These are phyloP conservation scores for Saururus chinensis DNA, from an alignment of 164 flowering plant genomes.

Conservation along the genomic window DNA sequence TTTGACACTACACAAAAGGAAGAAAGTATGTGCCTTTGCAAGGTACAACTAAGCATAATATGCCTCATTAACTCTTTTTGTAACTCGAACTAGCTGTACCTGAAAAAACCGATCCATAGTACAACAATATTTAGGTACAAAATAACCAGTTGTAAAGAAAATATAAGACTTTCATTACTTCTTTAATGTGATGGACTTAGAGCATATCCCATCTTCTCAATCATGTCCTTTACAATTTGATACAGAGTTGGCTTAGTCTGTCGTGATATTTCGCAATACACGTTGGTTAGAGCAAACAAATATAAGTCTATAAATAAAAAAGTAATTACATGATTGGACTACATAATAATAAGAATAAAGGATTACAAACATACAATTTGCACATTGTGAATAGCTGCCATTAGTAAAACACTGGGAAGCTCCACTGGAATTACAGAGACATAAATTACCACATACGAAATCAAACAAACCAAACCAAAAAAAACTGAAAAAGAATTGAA, in stretches of 20 bases:
- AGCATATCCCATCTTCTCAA: constrained; percentile 84
- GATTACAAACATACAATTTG: constrained; percentile 63
- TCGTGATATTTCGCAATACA: too few relatives aligned
- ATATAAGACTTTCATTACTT: too few relatives aligned
- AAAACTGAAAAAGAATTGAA: too few relatives aligned
- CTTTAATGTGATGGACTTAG: too few relatives aligned
- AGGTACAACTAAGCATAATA: too few relatives aligned
- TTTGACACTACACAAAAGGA: too few relatives aligned
- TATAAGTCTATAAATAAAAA: neutral
- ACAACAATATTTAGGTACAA: neutral
- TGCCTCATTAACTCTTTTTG: too few relatives aligned
- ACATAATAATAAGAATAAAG: neutral
- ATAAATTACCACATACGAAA: too few relatives aligned
- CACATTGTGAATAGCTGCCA: constrained; percentile 95
- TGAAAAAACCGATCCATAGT: constrained; percentile 15
- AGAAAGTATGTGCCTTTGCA: too few relatives aligned
- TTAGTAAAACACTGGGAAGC: constrained; percentile 89
- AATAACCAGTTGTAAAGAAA: neutral
- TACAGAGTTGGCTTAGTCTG: constrained; percentile 96
- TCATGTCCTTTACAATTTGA: constrained; percentile 84
- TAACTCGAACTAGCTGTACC: constrained; percentile 91
- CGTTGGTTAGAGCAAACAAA: neutral
- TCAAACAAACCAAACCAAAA: too few relatives aligned
- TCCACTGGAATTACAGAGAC: constrained; percentile 60
- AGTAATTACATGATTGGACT: neutral